Evolutionary conservation across 495 filamentous ascomycete species (phyloP).

Genomic region (Penicillium daleae): DNA sequence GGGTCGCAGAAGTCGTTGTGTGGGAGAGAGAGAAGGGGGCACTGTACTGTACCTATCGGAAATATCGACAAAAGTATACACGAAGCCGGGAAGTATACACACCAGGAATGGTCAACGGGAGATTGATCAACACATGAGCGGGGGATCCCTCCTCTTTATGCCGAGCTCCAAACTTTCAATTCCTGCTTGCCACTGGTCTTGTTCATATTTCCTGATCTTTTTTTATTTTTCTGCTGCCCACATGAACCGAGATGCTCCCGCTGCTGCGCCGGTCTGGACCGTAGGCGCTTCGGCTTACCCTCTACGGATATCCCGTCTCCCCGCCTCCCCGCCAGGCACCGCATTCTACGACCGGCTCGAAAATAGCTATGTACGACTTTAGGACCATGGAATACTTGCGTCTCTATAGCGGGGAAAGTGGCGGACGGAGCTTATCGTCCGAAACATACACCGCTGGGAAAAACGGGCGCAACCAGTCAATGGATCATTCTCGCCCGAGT

Average conservation of each 20-base stretch:
- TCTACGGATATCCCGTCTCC: constrained; percentile 38
- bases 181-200: neutral
- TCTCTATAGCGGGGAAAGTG: neutral
- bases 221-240: constrained; percentile 37
- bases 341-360: constrained; percentile 4
- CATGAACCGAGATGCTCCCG: constrained; percentile 31
- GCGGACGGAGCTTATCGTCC: constrained; percentile 20
- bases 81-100: neutral
- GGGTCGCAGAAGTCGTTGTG: neutral
- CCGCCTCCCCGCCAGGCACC: constrained; percentile 34
- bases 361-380: neutral
- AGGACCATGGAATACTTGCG: neutral
- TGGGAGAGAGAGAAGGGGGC: no score
- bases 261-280: constrained; percentile 27
- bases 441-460: constrained; percentile 19
- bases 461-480: constrained; percentile 6
- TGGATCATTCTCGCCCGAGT: constrained; percentile 21
- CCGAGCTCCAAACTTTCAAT: neutral
- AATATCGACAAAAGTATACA: neutral
- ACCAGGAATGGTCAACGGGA: neutral
- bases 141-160: neutral
- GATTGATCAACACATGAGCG: neutral
- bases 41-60: neutral
- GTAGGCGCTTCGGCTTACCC: constrained; percentile 40
- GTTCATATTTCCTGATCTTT: constrained; percentile 19